Percentiles rank a stretch among this genome's conserved stretches.
Evolutionary conservation across 2,329 filamentous ascomycete genomes (phyloP).

Genomic region (Pseudopyrenochaeta lycopersici): DNA sequence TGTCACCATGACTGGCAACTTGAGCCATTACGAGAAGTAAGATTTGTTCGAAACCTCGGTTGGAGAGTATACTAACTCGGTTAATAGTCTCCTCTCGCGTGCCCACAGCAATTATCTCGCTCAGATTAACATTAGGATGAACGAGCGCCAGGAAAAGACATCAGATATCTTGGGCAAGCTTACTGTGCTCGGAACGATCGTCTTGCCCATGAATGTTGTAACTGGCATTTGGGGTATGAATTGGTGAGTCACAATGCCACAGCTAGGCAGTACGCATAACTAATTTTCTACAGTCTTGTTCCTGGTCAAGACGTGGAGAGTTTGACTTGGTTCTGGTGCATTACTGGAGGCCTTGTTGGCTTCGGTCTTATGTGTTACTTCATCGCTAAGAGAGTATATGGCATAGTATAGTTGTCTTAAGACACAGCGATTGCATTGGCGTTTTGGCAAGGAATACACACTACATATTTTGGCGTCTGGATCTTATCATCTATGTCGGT

Average conservation of each 20-base stretch:
- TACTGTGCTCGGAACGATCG: constrained; percentile 95
- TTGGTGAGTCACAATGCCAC: constrained; percentile 28
- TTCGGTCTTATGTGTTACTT: constrained; percentile 84
- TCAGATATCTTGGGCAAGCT: constrained; percentile 94
- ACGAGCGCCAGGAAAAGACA: constrained; percentile 94
- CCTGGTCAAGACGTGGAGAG: constrained; percentile 88
- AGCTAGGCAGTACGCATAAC: neutral
- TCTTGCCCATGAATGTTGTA: constrained; percentile 98
- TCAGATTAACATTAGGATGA: constrained; percentile 99
- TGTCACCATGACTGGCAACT: constrained; percentile 96
- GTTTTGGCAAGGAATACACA: neutral
- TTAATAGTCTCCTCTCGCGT: constrained; percentile 78
- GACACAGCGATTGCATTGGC: neutral
- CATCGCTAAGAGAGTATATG: constrained; percentile 75
- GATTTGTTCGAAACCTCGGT: constrained; percentile 40
- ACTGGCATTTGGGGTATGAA: constrained; percentile 99
- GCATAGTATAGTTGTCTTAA: constrained; percentile 36
- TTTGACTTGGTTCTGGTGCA: constrained; percentile 59
- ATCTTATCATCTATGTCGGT: neutral
- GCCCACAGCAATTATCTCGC: constrained; percentile 98
- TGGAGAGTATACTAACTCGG: constrained; percentile 17
- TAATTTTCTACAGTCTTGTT: constrained; percentile 65
- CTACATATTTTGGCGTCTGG: constrained; percentile 6
- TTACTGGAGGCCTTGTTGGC: constrained; percentile 76
- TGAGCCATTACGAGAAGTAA: constrained; percentile 95